These are phyloP conservation scores for Teratosphaeriaceae sp. DNA, from an alignment of 2,329 filamentous ascomycete genomes.

Conservation along the genomic window DNA sequence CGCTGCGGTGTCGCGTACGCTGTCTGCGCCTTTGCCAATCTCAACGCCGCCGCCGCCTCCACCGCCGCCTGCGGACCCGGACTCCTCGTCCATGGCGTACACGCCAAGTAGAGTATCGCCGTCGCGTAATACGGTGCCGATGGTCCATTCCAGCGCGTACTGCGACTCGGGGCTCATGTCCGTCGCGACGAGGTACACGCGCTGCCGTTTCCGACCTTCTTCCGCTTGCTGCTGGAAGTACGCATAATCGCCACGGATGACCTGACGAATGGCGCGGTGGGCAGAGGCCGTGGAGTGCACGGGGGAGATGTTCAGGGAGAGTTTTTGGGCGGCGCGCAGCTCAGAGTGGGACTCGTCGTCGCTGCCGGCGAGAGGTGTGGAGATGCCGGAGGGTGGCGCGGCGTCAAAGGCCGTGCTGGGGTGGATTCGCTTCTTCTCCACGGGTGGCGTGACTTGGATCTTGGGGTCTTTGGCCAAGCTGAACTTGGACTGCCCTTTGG, in stretches of 20 bases:
- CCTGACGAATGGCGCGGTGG: conserved; percentile 79
- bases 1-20: conserved; percentile 67
- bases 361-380: conserved; percentile 53
- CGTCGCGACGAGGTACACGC: conserved; percentile 92
- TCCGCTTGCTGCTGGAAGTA: conserved; percentile 71
- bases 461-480: conserved; percentile 22
- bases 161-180: conserved; percentile 91
- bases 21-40: conserved; percentile 65
- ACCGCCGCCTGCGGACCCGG: conserved; percentile 39
- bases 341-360: conserved; percentile 81
- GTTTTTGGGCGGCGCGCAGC: conserved; percentile 78
- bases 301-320: conserved; percentile 72
- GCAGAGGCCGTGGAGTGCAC: conserved; percentile 69
- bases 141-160: conserved; percentile 94
- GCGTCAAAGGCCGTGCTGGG: conserved; percentile 80
- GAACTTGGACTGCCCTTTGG: conserved; percentile 28
- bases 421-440: conserved; percentile 49
- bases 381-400: conserved; percentile 47
- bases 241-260: conserved; percentile 80
- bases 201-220: conserved; percentile 67
- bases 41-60: conserved; percentile 45
- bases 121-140: conserved; percentile 88
- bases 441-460: conserved; percentile 20
- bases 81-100: conserved; percentile 88
- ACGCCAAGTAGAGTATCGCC: conserved; percentile 91